A percentile compares a stretch with the other conserved stretches of the same genome.
Evolutionary conservation across 2,329 filamentous ascomycete species (phyloP).

Genomic region (Scleromitrula shiraiana): DNA sequence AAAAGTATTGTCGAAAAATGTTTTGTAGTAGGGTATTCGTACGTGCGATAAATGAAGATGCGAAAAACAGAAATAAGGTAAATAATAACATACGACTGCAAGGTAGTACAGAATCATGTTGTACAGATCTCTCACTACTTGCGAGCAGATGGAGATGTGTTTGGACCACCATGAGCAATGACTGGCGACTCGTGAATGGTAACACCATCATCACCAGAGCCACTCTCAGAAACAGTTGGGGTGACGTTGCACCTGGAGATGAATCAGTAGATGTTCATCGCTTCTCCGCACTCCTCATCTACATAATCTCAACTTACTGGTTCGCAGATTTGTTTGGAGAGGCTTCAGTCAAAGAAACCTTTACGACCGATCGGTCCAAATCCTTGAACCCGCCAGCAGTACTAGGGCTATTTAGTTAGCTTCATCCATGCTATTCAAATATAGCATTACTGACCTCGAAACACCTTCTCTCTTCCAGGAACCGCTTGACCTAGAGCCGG

Average conservation of each 20-base stretch:
- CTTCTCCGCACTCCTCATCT: background rate
- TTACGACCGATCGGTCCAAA: conserved; percentile 22
- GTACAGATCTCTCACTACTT: conserved; percentile 15
- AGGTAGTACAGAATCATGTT: conserved; percentile 2
- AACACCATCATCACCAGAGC: conserved; percentile 27
- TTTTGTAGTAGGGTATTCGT: conserved; percentile 15
- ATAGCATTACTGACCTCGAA: conserved; percentile 14
- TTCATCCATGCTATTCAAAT: background rate
- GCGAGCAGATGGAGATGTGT: conserved; percentile 25
- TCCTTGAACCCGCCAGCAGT: conserved; percentile 27
- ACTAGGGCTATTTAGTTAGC: conserved; percentile 10
- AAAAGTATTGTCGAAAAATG: conserved; percentile 15
- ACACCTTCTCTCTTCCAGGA: conserved; percentile 29
- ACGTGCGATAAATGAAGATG: conserved; percentile 11
- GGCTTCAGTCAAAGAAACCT: conserved; percentile 23
- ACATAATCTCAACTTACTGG: conserved; percentile 18
- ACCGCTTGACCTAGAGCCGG: conserved; percentile 21
- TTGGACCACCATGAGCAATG: conserved; percentile 19
- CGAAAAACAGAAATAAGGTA: conserved; percentile 11
- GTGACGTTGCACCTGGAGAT: conserved; percentile 17
- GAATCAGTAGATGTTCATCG: background rate
- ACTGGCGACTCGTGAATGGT: conserved; percentile 28
- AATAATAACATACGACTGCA: conserved; percentile 11
- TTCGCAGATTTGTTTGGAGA: conserved; percentile 22
- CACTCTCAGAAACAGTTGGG: conserved; percentile 29